Conservation (phyloP, 1,284 basidiomycete species). For the Puccinia polysora region DNA sequence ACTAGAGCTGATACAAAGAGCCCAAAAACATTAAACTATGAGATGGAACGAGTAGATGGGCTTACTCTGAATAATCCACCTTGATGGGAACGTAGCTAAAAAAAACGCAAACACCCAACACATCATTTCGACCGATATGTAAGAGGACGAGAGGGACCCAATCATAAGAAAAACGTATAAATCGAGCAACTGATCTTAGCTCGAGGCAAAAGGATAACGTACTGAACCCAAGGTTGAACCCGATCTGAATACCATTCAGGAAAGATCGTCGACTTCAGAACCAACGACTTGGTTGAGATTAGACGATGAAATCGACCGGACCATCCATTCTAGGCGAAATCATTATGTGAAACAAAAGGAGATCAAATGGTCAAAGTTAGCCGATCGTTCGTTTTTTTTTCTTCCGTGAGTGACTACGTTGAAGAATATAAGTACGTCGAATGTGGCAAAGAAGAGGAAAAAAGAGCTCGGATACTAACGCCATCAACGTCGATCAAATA, state of each 20-base stretch:
- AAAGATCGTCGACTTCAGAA: constrained; percentile 50
- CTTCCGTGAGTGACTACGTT: too few relatives aligned
- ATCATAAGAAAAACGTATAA: not conserved
- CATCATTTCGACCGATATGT: not conserved
- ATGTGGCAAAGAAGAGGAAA: too few relatives aligned
- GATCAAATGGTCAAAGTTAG: too few relatives aligned
- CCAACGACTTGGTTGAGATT: constrained; percentile 49
- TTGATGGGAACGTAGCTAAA: constrained; percentile 39
- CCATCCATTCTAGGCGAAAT: constrained; percentile 39
- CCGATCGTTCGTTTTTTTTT: too few relatives aligned
- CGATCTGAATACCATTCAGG: constrained; percentile 50
- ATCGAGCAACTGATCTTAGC: not conserved
- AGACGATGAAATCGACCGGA: constrained; percentile 50
- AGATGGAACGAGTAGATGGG: not conserved
- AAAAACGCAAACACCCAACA: not conserved
- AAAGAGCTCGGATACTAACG: constrained; percentile 44
- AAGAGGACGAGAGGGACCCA: not conserved
- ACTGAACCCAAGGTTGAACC: constrained; percentile 51
- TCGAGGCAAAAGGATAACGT: constrained; percentile 20
- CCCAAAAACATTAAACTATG: not conserved
- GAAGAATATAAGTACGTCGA: too few relatives aligned
- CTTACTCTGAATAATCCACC: constrained; percentile 43
- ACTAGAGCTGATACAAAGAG: not conserved
- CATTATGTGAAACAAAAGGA: not conserved
- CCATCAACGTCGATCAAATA: constrained; percentile 51